These are phyloP conservation scores for Zopfochytrium polystomum DNA, from an alignment of 371 early-diverging fungal genomes.

Conservation along the genomic window DNA sequence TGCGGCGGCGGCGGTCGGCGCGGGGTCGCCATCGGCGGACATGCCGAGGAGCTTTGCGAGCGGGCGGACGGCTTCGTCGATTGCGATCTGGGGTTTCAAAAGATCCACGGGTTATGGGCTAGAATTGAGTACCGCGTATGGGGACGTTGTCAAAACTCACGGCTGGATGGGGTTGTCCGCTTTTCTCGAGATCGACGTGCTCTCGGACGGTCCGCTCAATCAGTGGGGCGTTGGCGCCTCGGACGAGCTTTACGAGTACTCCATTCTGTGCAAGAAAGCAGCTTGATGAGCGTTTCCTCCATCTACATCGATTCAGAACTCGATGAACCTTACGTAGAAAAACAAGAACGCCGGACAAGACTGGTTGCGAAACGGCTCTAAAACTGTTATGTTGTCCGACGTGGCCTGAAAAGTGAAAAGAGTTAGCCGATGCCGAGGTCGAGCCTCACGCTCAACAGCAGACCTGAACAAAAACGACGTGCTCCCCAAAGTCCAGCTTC, in stretches of 20 bases:
- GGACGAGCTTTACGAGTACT: slow-evolving; percentile 43
- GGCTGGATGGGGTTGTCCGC: slow-evolving; percentile 26
- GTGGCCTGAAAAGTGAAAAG: slow-evolving; percentile 35
- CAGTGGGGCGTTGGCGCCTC: slow-evolving; percentile 53
- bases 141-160: slow-evolving; percentile 19
- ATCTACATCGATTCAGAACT: neutral
- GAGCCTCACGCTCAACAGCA: neutral
- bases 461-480: slow-evolving; percentile 42
- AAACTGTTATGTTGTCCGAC: slow-evolving; percentile 41
- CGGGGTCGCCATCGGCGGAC: slow-evolving; percentile 4
- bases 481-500: slow-evolving; percentile 48
- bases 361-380: slow-evolving; percentile 43
- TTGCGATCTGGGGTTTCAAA: slow-evolving; percentile 4
- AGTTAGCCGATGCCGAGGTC: neutral
- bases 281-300: neutral
- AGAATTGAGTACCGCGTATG: too few species aligned
- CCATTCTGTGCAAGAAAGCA: slow-evolving; percentile 33
- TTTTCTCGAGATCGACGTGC: slow-evolving; percentile 45
- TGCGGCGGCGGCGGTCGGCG: neutral
- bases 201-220: slow-evolving; percentile 50
- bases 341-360: slow-evolving; percentile 52
- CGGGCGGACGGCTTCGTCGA: slow-evolving; percentile 16
- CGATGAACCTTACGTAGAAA: slow-evolving; percentile 37
- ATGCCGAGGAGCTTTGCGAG: slow-evolving; percentile 8
- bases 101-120: too few species aligned